phyloP scores from a whole-genome alignment of 2,329 filamentous ascomycete species.

The Albifimbria verrucaria region DNA sequence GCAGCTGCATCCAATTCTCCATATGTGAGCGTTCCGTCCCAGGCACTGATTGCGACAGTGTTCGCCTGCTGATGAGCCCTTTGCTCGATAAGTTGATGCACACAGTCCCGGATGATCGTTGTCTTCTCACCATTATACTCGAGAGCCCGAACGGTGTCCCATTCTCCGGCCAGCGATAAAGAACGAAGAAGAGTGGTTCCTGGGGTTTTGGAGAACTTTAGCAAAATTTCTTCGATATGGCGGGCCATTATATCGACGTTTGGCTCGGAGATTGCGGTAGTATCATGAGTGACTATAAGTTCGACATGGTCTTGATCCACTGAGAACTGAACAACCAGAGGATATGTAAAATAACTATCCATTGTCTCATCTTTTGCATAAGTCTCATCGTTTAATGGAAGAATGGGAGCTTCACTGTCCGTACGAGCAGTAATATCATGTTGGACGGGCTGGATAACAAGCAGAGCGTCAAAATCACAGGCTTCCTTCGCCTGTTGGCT shows the following conservation, averaged over 20 bases:
- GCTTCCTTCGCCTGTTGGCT: slow-evolving; percentile 36
- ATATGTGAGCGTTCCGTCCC: slow-evolving; percentile 12
- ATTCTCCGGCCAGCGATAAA: too few relatives aligned
- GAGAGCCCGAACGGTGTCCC: too few relatives aligned
- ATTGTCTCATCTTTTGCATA: neutral
- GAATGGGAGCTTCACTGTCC: too few relatives aligned
- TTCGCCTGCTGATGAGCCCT: slow-evolving; percentile 19
- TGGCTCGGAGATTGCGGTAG: too few relatives aligned
- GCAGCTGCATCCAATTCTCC: slow-evolving; percentile 1
- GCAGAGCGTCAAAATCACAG: slow-evolving; percentile 42
- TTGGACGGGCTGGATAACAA: neutral
- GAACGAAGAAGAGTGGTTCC: too few relatives aligned
- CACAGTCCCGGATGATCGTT: neutral
- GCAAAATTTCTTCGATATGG: too few relatives aligned
- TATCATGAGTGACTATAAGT: neutral
- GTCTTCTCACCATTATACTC: neutral
- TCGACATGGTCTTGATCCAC: neutral
- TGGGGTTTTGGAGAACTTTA: too few relatives aligned
- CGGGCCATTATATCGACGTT: too few relatives aligned
- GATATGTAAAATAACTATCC: neutral
- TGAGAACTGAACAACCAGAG: neutral
- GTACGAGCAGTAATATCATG: too few relatives aligned
- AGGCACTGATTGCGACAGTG: slow-evolving; percentile 7
- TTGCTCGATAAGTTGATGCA: slow-evolving; percentile 22
- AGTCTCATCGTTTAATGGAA: too few relatives aligned